Conservation (phyloP, 768 basidiomycete species). For the Suillus lakei region DNA sequence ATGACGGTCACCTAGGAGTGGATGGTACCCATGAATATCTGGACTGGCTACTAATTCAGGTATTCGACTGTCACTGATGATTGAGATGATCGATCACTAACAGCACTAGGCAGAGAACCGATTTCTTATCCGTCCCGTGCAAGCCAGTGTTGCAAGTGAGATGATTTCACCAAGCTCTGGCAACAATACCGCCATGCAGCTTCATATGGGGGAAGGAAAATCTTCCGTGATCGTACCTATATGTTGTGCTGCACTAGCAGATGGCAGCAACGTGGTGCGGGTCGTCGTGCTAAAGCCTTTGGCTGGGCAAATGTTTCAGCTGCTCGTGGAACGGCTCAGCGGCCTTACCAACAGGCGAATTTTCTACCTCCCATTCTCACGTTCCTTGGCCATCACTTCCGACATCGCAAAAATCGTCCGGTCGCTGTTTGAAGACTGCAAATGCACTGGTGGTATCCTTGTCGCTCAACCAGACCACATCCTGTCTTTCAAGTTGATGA, state of each 20-base stretch:
- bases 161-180: constrained; percentile 35
- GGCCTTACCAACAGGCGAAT: constrained; percentile 38
- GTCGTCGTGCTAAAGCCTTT: constrained; percentile 40
- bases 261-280: constrained; percentile 32
- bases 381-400: constrained; percentile 25
- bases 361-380: constrained; percentile 37
- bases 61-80: neutral
- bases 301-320: constrained; percentile 34
- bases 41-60: constrained; percentile 28
- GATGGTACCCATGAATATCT: constrained; percentile 13
- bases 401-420: too few species aligned
- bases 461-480: constrained; percentile 57
- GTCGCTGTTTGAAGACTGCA: constrained; percentile 34
- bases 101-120: constrained; percentile 28
- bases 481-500: constrained; percentile 51
- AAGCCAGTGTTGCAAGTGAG: constrained; percentile 31
- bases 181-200: constrained; percentile 46
- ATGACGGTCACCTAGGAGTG: constrained; percentile 26
- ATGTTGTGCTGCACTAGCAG: constrained; percentile 27
- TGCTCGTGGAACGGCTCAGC: constrained; percentile 34
- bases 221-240: constrained; percentile 45
- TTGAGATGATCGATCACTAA: neutral
- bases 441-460: constrained; percentile 41
- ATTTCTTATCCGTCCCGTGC: constrained; percentile 32
- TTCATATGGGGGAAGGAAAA: constrained; percentile 64